Conservation (phyloP, 352 stramenopile genomes). For the Hyaloperonospora arabidopsidis region DNA sequence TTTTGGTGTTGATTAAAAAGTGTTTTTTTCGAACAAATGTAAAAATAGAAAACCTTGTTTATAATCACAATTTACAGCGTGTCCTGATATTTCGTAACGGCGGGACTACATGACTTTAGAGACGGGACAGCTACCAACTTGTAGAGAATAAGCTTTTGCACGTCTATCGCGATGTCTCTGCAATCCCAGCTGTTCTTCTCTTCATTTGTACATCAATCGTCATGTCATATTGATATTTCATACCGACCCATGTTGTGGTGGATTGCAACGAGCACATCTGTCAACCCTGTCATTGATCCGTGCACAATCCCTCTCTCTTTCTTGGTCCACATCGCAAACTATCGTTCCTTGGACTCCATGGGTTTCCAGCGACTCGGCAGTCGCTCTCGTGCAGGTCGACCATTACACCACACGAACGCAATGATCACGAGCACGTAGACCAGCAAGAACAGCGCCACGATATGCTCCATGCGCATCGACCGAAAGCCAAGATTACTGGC, state of each 20-base stretch:
- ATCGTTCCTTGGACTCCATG: slow-evolving; percentile 67
- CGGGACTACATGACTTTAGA: too few species aligned
- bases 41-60: too few species aligned
- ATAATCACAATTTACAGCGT: too few species aligned
- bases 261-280: background rate
- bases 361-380: slow-evolving; percentile 76
- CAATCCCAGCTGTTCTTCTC: background rate
- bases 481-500: slow-evolving; percentile 29
- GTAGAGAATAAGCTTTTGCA: too few species aligned
- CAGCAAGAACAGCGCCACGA: slow-evolving; percentile 60
- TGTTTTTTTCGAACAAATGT: too few species aligned
- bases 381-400: slow-evolving; percentile 53
- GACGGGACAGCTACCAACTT: too few species aligned
- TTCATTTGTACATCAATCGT: background rate
- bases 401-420: slow-evolving; percentile 70
- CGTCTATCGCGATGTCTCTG: too few species aligned
- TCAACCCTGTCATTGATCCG: slow-evolving; percentile 1
- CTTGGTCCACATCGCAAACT: slow-evolving; percentile 1
- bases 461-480: slow-evolving; percentile 43
- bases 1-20: too few species aligned
- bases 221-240: too few species aligned
- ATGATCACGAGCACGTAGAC: slow-evolving; percentile 65
- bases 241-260: too few species aligned
- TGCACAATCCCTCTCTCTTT: too few species aligned
- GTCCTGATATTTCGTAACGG: too few species aligned